A percentile compares a stretch with the other conserved stretches of the same genome.
Conservation (phyloP, 441 rosid genomes). For the Euphorbia schlechtendalii region DNA sequence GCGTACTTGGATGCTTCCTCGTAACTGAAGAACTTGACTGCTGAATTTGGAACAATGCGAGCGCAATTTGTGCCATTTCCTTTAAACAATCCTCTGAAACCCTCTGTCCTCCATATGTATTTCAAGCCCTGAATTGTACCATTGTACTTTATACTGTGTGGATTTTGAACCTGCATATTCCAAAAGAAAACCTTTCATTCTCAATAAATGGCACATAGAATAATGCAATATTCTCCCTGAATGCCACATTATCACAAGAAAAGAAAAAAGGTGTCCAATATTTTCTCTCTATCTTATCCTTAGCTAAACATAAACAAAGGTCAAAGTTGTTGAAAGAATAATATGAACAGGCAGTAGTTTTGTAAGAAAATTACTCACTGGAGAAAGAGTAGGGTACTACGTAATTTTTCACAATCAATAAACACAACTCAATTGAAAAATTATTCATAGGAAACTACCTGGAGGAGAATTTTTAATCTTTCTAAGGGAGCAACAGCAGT, state of each 20-base stretch:
- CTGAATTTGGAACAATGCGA: no score
- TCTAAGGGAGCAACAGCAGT: no score
- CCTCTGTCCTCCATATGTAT: no score
- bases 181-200: background rate
- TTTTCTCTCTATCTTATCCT: no score
- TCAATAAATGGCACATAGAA: background rate
- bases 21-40: no score
- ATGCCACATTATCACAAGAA: background rate
- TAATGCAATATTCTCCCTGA: background rate
- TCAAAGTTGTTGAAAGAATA: background rate
- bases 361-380: background rate
- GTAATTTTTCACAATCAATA: background rate
- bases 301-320: background rate
- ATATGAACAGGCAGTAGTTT: background rate
- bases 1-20: conserved; percentile 90
- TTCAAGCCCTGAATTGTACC: no score
- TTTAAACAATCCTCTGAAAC: no score
- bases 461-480: conserved; percentile 64
- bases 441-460: conserved; percentile 20
- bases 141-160: no score
- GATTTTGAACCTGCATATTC: no score
- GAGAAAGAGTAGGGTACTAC: background rate
- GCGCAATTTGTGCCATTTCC: no score
- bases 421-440: background rate
- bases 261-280: no score